Base-by-base conservation (phyloP, 169 alveolate species). In the Gregarina niphandrodes region DNA sequence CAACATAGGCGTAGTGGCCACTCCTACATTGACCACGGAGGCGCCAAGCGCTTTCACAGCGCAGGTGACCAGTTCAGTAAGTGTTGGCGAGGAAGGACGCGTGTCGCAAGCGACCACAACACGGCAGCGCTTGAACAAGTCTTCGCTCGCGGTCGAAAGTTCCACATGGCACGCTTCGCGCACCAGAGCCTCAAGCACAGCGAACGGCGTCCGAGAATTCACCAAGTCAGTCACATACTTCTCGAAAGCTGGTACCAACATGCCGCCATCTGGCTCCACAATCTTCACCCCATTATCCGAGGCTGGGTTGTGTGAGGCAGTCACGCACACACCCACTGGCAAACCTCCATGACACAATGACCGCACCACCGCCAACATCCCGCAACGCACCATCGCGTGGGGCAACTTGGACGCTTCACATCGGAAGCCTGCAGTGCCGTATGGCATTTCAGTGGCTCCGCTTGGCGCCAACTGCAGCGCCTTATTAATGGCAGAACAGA, bases 251-350 rank as follows among this genome's bases (percentile, higher is more conserved):
- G 11, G 36, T 9, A 59, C 42, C 18, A 84, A 47, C 80, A 75
- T 75, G 26, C 67, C 67, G 6, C 95, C 95, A 23, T 64, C 53
- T 7, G 52, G 57, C 16, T 74, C 76, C 9, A 70, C 50, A 18
- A 80, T 57, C 53, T 74, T 84, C 18, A 84, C 52, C 6, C 85
- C 88, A 57, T 83, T 80, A 46, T 80, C 89, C 23, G 32, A 30
- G 22, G 41, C 64, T 2, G 75, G 76, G 44, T 80, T 80, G 56
- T 80, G 89, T 22, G 83, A 67, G 12, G 92, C 92, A n/a, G 92
- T 84, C 21, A 80, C 46, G 80, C 75, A 68, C 21, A 75, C 73
- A 13, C 95, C 95, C n/a, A 47, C 42, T 1, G 23, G 7, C 13
- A 32, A 23, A 1, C 6, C 12, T 1, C 31, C 19, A 1, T 13